These are phyloP conservation scores for Nigrospora sphaerica DNA, from an alignment of 2,329 filamentous ascomycete species.

Conservation along the genomic window DNA sequence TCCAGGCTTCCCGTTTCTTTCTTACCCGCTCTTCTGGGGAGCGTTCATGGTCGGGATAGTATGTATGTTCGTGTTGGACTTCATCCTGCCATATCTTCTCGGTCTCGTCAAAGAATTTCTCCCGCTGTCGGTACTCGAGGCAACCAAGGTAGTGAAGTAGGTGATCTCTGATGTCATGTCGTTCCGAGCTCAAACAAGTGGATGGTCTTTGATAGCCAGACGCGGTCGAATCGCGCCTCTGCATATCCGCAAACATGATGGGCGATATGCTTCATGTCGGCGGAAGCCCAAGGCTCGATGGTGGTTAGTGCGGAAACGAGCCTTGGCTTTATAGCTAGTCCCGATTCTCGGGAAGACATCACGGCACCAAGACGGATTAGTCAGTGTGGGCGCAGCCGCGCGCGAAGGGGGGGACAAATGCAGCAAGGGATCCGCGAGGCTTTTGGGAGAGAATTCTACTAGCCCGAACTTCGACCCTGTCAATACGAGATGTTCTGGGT, in stretches of 20 bases:
- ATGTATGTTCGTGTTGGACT: conserved; percentile 1
- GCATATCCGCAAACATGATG: neutral
- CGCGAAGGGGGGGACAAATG: neutral
- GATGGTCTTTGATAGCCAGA: neutral
- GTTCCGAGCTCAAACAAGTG: conserved; percentile 10
- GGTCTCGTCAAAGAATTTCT: conserved; percentile 5
- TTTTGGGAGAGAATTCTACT: no score
- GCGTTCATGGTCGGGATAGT: neutral
- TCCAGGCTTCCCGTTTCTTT: conserved; percentile 8
- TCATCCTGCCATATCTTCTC: conserved; percentile 6
- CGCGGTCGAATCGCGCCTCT: neutral
- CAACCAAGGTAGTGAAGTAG: conserved; percentile 17
- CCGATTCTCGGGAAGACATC: neutral
- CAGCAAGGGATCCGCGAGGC: no score
- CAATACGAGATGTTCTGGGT: no score
- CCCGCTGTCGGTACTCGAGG: conserved; percentile 9
- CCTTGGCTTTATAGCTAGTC: neutral
- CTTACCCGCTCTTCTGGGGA: neutral
- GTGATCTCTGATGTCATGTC: conserved; percentile 14
- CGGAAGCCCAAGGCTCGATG: no score
- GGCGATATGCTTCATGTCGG: no score
- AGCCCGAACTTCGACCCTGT: no score
- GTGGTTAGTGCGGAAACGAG: neutral
- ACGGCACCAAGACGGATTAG: neutral
- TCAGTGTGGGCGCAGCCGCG: neutral